Evolutionary conservation across 176 grass and related monocot species (phyloP).

Genomic region (Juncus inflexus): DNA sequence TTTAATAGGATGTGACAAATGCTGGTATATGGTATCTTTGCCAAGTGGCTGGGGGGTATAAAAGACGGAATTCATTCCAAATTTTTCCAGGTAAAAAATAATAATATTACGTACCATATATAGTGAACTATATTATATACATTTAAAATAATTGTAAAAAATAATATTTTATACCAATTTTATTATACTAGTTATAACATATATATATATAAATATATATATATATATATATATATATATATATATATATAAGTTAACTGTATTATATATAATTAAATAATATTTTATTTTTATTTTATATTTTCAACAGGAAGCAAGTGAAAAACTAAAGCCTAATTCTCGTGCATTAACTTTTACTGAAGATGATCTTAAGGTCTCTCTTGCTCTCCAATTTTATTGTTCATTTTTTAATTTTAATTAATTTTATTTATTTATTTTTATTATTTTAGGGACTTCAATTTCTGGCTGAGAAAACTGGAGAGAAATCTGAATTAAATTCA

Average conservation of each 20-base stretch:
- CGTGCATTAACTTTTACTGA: constrained; percentile 40
- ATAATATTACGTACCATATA: neutral
- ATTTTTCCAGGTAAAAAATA: constrained; percentile 57
- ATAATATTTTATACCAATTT: neutral
- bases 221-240: too few species aligned
- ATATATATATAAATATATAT: too few species aligned
- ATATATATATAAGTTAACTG: too few species aligned
- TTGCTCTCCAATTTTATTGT: neutral
- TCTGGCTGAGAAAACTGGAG: constrained; percentile 36
- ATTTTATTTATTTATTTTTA: constrained; percentile 11
- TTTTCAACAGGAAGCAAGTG: constrained; percentile 54
- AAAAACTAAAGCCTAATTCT: constrained; percentile 55
- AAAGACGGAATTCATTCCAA: constrained; percentile 79
- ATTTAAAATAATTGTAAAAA: neutral
- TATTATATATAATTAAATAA: constrained; percentile 6
- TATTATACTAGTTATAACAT: neutral
- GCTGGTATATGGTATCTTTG: constrained; percentile 90
- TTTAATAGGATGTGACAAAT: constrained; percentile 70
- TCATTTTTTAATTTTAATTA: neutral
- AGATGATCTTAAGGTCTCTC: constrained; percentile 37
- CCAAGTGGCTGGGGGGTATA: constrained; percentile 77
- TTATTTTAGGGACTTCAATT: constrained; percentile 48
- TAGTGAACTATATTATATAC: neutral
- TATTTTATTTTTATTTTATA: constrained; percentile 20
- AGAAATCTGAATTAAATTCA: constrained; percentile 20